A percentile compares a stretch with the other conserved stretches of the same genome.
phyloP scores from a whole-genome alignment of 495 filamentous ascomycete species.

The Xylaria palmicola region DNA sequence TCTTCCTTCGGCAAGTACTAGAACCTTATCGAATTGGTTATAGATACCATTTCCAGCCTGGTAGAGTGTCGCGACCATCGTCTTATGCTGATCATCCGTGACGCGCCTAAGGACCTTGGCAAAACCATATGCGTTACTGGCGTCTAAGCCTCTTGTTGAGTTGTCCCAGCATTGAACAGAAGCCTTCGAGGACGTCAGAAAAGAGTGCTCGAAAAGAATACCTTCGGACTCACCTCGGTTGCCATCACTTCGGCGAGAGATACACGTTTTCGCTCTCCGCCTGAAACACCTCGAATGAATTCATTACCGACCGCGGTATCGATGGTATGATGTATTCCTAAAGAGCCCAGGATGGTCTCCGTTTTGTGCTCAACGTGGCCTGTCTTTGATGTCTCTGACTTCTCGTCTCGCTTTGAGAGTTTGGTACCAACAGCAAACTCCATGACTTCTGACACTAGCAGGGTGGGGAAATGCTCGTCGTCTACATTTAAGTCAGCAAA shows the following conservation, averaged over 20 bases:
- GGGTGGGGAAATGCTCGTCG: constrained; percentile 72
- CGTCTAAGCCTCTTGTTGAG: constrained; percentile 50
- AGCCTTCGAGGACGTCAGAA: constrained; percentile 12
- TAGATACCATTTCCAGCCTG: constrained; percentile 69
- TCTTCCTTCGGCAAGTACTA: constrained; percentile 64
- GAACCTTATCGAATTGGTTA: constrained; percentile 63
- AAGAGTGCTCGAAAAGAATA: no score
- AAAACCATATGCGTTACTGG: constrained; percentile 49
- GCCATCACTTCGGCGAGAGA: constrained; percentile 53
- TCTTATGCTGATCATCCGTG: constrained; percentile 55
- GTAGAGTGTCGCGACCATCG: constrained; percentile 65
- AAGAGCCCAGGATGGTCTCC: constrained; percentile 65
- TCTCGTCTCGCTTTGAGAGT: constrained; percentile 60
- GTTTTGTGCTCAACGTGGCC: constrained; percentile 40
- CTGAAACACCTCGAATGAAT: constrained; percentile 70
- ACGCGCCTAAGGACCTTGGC: constrained; percentile 47
- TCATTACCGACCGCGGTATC: constrained; percentile 85
- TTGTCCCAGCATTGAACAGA: constrained; percentile 52
- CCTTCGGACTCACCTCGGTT: constrained; percentile 15
- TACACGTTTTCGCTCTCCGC: constrained; percentile 59
- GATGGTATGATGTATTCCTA: constrained; percentile 70
- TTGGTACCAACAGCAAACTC: constrained; percentile 65
- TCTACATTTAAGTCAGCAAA: constrained; percentile 48
- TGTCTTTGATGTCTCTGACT: constrained; percentile 56
- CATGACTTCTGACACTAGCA: constrained; percentile 68